Conservation (phyloP, 768 basidiomycete genomes). For the Cystoderma amianthinum region DNA sequence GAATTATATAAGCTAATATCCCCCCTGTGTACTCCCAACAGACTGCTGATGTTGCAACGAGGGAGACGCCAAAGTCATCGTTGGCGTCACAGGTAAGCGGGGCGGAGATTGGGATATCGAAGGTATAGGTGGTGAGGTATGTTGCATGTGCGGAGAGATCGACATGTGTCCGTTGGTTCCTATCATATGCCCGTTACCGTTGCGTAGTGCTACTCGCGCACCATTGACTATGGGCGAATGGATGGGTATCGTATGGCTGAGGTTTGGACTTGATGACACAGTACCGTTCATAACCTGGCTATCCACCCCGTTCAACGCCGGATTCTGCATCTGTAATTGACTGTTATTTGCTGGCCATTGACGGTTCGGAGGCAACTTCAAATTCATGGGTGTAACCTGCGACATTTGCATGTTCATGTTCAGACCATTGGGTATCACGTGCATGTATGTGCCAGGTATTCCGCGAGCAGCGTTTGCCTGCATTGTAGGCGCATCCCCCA, state of each 20-base stretch:
- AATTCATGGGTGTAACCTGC: conserved; percentile 23
- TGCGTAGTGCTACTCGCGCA: conserved; percentile 34
- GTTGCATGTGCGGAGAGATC: conserved; percentile 45
- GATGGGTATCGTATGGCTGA: conserved; percentile 26
- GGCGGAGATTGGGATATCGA: conserved; percentile 44
- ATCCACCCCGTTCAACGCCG: conserved; percentile 26
- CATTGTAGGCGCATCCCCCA: conserved; percentile 30
- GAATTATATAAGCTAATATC: conserved; percentile 28
- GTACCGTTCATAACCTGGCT: conserved; percentile 16
- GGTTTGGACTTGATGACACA: conserved; percentile 27
- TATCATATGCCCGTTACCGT: conserved; percentile 14
- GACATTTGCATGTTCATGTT: conserved; percentile 32
- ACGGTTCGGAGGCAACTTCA: conserved; percentile 33
- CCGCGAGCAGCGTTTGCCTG: conserved; percentile 19
- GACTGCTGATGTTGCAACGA: conserved; percentile 49
- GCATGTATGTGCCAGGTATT: conserved; percentile 29
- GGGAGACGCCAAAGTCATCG: conserved; percentile 47
- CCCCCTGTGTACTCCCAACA: conserved; percentile 43
- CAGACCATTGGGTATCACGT: conserved; percentile 24
- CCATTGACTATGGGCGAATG: conserved; percentile 56
- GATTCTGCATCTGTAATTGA: conserved; percentile 23
- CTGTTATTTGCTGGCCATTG: conserved; percentile 24
- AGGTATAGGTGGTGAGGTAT: conserved; percentile 38
- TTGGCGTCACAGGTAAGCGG: conserved; percentile 41
- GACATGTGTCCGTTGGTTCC: conserved; percentile 33